These are phyloP conservation scores for Solanum chmielewskii DNA, from an alignment of 257 asterid species.

Conservation along the genomic window DNA sequence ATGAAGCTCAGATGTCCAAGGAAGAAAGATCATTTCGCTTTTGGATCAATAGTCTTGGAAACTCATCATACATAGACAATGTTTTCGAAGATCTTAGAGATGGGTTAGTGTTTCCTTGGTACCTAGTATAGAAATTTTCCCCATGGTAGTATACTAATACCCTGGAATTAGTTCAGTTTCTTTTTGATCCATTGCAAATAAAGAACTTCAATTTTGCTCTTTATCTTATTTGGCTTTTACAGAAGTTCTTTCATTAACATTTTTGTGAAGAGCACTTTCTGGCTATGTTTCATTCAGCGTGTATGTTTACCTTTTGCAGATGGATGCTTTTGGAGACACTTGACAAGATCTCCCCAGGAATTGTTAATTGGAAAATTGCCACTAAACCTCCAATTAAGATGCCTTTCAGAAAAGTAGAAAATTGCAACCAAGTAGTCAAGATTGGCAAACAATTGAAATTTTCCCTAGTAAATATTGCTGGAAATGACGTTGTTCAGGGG, in stretches of 20 bases:
- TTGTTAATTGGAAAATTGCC: constrained; percentile 86
- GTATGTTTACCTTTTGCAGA: constrained; percentile 26
- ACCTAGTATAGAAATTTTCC: neutral
- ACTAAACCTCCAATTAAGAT: constrained; percentile 89
- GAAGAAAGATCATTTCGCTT: constrained; percentile 94
- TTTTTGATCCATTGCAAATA: neutral
- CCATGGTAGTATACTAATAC: neutral
- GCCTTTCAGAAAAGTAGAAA: constrained; percentile 95
- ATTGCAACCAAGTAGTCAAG: constrained; percentile 93
- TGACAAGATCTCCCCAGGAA: constrained; percentile 88
- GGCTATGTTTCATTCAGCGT: neutral
- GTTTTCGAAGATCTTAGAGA: constrained; percentile 75
- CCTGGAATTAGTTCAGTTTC: neutral
- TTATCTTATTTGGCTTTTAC: neutral
- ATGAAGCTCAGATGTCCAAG: constrained; percentile 81
- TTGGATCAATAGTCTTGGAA: constrained; percentile 94
- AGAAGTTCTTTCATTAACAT: neutral
- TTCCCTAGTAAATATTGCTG: constrained; percentile 88
- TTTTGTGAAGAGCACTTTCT: neutral
- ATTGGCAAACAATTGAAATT: constrained; percentile 86
- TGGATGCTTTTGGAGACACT: constrained; percentile 88
- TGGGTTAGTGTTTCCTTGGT: constrained; percentile 35
- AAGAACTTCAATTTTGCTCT: neutral
- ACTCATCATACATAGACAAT: constrained; percentile 53
- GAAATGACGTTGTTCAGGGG: constrained; percentile 93